Conservation (phyloP, 1,284 basidiomycete genomes). For the Marasmius tenuissimus region DNA sequence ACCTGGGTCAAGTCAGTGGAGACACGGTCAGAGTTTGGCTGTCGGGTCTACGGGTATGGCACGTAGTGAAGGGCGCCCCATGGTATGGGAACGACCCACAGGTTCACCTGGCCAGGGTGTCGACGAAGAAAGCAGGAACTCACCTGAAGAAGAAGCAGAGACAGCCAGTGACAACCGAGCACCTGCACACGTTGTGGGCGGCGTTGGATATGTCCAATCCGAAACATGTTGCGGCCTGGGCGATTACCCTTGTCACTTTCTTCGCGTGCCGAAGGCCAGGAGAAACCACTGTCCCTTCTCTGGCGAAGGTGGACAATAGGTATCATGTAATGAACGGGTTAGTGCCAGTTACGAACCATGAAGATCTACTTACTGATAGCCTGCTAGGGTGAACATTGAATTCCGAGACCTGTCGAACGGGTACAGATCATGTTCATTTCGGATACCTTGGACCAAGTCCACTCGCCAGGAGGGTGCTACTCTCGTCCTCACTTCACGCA, state of each 20-base stretch:
- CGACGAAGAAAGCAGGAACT: no score
- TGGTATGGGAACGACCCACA: constrained; percentile 6
- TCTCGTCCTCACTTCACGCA: not conserved
- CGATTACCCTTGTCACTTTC: constrained; percentile 1
- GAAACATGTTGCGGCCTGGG: constrained; percentile 9
- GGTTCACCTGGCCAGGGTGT: constrained; percentile 6
- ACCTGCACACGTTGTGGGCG: not conserved
- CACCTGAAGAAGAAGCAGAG: not conserved
- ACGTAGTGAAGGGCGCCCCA: constrained; percentile 3
- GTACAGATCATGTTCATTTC: not conserved
- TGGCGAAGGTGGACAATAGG: not conserved
- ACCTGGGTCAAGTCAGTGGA: not conserved
- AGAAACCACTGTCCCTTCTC: constrained; percentile 4
- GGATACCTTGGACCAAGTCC: not conserved
- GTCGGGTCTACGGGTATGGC: constrained; percentile 6
- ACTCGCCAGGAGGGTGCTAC: not conserved
- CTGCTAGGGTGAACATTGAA: not conserved
- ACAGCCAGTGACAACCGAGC: constrained; percentile 1
- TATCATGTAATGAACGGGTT: constrained; percentile 1
- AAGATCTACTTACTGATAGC: no score
- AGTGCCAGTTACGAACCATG: not conserved
- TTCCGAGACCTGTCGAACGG: not conserved
- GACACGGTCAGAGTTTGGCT: constrained; percentile 3
- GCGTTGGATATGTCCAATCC: not conserved
- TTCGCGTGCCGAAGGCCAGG: constrained; percentile 10